Evolutionary conservation across 768 basidiomycete genomes (phyloP).

Genomic region (Phylloporus rhodoxanthus): DNA sequence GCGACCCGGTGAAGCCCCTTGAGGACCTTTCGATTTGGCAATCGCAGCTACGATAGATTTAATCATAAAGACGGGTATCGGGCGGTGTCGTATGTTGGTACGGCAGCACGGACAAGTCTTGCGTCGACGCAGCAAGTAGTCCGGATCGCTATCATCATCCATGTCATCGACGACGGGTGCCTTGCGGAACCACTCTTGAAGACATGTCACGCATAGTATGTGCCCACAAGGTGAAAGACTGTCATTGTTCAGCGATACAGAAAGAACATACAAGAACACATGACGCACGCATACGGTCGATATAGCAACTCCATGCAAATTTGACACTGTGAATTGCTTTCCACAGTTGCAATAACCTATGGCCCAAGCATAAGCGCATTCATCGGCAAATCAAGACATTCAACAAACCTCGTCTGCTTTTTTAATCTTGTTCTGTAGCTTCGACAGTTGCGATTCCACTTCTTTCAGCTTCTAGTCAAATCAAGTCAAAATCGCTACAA

Average conservation of each 20-base stretch:
- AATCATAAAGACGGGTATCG: slow-evolving; percentile 64
- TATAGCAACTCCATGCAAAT: slow-evolving; percentile 69
- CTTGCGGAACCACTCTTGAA: slow-evolving; percentile 74
- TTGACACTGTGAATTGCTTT: slow-evolving; percentile 61
- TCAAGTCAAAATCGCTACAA: slow-evolving; percentile 1
- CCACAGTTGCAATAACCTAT: slow-evolving; percentile 52
- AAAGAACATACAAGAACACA: not conserved
- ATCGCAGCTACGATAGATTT: slow-evolving; percentile 52
- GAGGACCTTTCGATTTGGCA: slow-evolving; percentile 36
- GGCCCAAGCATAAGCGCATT: not conserved
- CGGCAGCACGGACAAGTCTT: slow-evolving; percentile 76
- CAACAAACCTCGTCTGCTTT: slow-evolving; percentile 53
- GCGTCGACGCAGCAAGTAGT: slow-evolving; percentile 49
- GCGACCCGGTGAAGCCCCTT: slow-evolving; percentile 16
- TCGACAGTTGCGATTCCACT: slow-evolving; percentile 40
- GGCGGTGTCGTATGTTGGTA: slow-evolving; percentile 47
- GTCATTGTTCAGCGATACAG: slow-evolving; percentile 5
- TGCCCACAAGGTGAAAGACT: slow-evolving; percentile 72
- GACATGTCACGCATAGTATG: slow-evolving; percentile 64
- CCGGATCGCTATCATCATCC: slow-evolving; percentile 35
- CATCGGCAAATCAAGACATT: not conserved
- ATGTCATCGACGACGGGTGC: slow-evolving; percentile 50
- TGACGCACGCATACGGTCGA: slow-evolving; percentile 61
- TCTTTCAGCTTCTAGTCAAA: slow-evolving; percentile 39
- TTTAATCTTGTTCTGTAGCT: slow-evolving; percentile 40